Evolutionary conservation across 139 green algal species (phyloP).

Genomic region (Chloropicon primus): DNA sequence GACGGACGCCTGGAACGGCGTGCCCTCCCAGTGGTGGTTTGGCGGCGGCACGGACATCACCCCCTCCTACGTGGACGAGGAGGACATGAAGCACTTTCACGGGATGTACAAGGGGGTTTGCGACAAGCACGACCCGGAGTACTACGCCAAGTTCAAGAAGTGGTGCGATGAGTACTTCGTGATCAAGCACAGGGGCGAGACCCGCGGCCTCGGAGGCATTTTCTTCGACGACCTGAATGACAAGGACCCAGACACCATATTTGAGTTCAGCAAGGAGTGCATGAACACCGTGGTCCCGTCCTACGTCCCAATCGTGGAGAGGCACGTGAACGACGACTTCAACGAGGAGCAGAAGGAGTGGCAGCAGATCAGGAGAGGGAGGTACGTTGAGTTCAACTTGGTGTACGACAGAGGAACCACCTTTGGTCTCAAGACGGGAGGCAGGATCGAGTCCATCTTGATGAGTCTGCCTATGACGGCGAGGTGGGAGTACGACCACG

Average conservation of each 20-base stretch:
- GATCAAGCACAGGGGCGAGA: slow-evolving; percentile 89
- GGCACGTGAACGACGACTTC: slow-evolving; percentile 83
- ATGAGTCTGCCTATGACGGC: slow-evolving; percentile 50
- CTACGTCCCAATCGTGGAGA: slow-evolving; percentile 83
- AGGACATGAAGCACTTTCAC: slow-evolving; percentile 98
- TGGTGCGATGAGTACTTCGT: slow-evolving; percentile 99
- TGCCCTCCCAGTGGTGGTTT: slow-evolving; percentile 95
- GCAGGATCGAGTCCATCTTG: slow-evolving; percentile 82
- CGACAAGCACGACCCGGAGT: slow-evolving; percentile 86
- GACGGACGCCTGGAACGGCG: slow-evolving; percentile 85
- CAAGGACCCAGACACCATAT: slow-evolving; percentile 22
- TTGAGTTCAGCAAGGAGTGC: slow-evolving; percentile 63
- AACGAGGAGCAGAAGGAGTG: slow-evolving; percentile 81
- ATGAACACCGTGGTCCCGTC: slow-evolving; percentile 35
- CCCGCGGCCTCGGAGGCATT: slow-evolving; percentile 91
- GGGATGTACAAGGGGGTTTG: slow-evolving; percentile 81
- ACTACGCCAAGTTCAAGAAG: slow-evolving; percentile 85
- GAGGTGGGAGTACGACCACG: slow-evolving; percentile 78
- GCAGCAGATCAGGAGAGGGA: slow-evolving; percentile 75
- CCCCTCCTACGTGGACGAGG: slow-evolving; percentile 75
- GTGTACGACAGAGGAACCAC: slow-evolving; percentile 95
- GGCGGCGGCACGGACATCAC: slow-evolving; percentile 98
- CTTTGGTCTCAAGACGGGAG: slow-evolving; percentile 95
- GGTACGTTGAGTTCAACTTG: slow-evolving; percentile 99
- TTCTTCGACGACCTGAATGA: slow-evolving; percentile 98